Conservation (phyloP, 257 asterid species). For the Linderniella brevidens region DNA sequence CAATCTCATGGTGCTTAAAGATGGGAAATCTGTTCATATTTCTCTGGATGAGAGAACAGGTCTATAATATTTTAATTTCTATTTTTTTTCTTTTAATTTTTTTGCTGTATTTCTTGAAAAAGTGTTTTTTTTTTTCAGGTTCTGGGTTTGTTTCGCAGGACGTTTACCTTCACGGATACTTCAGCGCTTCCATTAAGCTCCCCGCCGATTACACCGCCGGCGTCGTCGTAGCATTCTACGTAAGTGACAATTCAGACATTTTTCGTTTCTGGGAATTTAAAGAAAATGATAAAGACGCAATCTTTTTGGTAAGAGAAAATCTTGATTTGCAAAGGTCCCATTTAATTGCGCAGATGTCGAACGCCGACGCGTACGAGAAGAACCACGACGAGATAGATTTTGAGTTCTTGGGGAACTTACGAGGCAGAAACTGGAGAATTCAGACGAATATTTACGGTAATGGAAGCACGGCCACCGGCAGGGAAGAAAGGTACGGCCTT, state of each 20-base stretch:
- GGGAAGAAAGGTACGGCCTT: conserved; percentile 81
- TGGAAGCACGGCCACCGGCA: conserved; percentile 64
- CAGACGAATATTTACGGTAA: conserved; percentile 84
- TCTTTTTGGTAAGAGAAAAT: not conserved
- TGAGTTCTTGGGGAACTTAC: conserved; percentile 80
- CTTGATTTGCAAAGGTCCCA: conserved; percentile 10
- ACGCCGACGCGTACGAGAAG: conserved; percentile 53
- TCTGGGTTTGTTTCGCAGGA: conserved; percentile 91
- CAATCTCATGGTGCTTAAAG: conserved; percentile 55
- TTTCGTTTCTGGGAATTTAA: too few relatives aligned
- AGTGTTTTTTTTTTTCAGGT: conserved; percentile 20
- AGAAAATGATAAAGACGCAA: too few relatives aligned
- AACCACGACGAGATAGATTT: conserved; percentile 83
- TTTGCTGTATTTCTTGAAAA: not conserved
- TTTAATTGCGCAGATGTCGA: conserved; percentile 65
- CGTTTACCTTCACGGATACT: conserved; percentile 63
- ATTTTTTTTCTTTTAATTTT: not conserved
- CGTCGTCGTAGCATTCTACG: conserved; percentile 87
- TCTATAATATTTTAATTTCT: not conserved
- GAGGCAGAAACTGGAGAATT: conserved; percentile 75
- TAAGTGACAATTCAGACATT: conserved; percentile 19
- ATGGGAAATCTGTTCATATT: conserved; percentile 59
- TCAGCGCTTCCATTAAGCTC: conserved; percentile 77
- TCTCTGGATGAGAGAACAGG: conserved; percentile 77
- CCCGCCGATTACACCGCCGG: conserved; percentile 93